phyloP scores from a whole-genome alignment of 345 rosid genomes.

The Arabis hirsuta region DNA sequence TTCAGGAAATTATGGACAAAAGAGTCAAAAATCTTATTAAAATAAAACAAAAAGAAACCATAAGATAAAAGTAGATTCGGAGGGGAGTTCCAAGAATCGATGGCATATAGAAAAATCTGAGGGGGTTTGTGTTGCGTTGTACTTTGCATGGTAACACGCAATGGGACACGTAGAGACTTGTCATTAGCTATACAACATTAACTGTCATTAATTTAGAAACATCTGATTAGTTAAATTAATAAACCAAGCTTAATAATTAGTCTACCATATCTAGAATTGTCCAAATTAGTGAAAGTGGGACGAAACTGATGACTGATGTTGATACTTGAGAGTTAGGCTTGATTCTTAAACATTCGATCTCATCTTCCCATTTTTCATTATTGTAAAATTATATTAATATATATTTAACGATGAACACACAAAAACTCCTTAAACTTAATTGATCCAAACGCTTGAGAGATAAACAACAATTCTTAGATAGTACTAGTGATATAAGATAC shows the following conservation, averaged over 20 bases:
- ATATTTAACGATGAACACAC: not conserved
- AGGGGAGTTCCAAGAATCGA: conserved; percentile 34
- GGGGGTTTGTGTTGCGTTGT: conserved; percentile 40
- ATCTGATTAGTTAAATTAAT: conserved; percentile 12
- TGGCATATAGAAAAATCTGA: conserved; percentile 35
- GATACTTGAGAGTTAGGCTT: conserved; percentile 36
- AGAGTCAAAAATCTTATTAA: not conserved
- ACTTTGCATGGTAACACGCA: conserved; percentile 42
- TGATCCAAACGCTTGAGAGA: conserved; percentile 9
- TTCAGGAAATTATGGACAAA: conserved; percentile 1
- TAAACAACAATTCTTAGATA: not conserved
- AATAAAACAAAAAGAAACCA: not conserved
- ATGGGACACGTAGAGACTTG: conserved; percentile 36
- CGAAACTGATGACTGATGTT: conserved; percentile 35
- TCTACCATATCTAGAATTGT: conserved; percentile 23
- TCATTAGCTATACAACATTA: conserved; percentile 27
- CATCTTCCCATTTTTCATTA: conserved; percentile 16
- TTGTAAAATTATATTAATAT: no score
- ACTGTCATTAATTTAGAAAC: conserved; percentile 8
- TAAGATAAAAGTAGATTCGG: conserved; percentile 33
- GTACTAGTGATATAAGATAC: no score
- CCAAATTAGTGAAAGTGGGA: conserved; percentile 31
- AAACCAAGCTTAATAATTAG: conserved; percentile 23
- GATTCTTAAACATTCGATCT: conserved; percentile 36
- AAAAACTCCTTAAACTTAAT: not conserved